Conservation (phyloP, 1,139 yeast species). For the Suhomyces chickasaworum region DNA sequence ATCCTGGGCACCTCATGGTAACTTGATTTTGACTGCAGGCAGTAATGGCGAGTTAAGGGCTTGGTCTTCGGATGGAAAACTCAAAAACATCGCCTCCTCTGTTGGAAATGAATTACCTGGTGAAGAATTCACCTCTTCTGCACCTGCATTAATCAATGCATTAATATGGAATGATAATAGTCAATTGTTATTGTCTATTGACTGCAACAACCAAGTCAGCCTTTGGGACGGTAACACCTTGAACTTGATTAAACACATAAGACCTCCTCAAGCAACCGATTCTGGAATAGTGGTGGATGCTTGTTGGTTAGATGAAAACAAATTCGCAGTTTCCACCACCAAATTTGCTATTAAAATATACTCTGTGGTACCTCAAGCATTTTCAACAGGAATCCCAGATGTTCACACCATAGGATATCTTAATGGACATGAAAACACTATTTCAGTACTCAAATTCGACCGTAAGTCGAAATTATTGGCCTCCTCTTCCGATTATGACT, state of each 20-base stretch:
- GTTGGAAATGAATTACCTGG: constrained; percentile 13
- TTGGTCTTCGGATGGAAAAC: constrained; percentile 68
- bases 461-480: constrained; percentile 55
- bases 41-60: constrained; percentile 66
- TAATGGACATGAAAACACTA: constrained; percentile 66
- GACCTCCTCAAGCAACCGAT: constrained; percentile 15
- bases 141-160: constrained; percentile 17
- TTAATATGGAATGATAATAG: constrained; percentile 43
- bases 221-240: constrained; percentile 45
- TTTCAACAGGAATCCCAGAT: constrained; percentile 19
- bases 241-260: constrained; percentile 33
- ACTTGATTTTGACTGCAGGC: constrained; percentile 56
- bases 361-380: constrained; percentile 36
- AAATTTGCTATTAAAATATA: constrained; percentile 60
- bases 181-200: constrained; percentile 37
- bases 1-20: constrained; percentile 68
- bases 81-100: constrained; percentile 53
- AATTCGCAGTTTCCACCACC: constrained; percentile 69
- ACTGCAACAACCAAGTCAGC: constrained; percentile 34
- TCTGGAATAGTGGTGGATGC: constrained; percentile 25
- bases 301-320: constrained; percentile 72
- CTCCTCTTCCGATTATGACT: constrained; percentile 73
- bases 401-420: constrained; percentile 59
- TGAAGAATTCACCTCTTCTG: not conserved
- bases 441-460: constrained; percentile 61